Evolutionary conservation across 495 filamentous ascomycete genomes (phyloP).

Genomic region (Oidiodendron maius): DNA sequence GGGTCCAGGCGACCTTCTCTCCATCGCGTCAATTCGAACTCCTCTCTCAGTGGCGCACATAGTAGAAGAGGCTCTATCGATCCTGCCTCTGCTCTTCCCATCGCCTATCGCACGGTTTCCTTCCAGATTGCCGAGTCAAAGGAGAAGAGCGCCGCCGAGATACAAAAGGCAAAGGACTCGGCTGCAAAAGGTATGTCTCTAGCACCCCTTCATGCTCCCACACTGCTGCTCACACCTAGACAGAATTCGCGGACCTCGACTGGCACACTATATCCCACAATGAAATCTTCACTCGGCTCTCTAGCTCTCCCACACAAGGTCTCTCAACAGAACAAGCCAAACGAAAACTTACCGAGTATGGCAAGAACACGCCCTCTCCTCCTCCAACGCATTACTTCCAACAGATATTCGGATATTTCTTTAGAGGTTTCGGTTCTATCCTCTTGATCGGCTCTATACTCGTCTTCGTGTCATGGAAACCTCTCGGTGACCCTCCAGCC

Average conservation of each 20-base stretch:
- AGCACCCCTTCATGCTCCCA: background rate
- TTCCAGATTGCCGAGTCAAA: conserved; percentile 48
- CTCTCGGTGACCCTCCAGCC: conserved; percentile 59
- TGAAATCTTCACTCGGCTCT: conserved; percentile 49
- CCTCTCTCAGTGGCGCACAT: conserved; percentile 21
- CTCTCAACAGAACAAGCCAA: conserved; percentile 43
- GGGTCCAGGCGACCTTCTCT: conserved; percentile 1
- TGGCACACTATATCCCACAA: conserved; percentile 51
- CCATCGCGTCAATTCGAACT: conserved; percentile 15
- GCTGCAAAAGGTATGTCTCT: conserved; percentile 32
- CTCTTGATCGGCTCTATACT: conserved; percentile 57
- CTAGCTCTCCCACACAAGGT: conserved; percentile 40
- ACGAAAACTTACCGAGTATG: conserved; percentile 46
- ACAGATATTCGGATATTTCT: conserved; percentile 61
- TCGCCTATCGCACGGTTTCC: conserved; percentile 47
- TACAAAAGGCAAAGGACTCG: conserved; percentile 34
- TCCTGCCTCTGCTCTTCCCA: conserved; percentile 42
- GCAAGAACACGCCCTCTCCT: conserved; percentile 54
- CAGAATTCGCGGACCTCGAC: conserved; percentile 38
- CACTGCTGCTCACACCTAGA: background rate
- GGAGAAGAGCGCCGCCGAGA: conserved; percentile 29
- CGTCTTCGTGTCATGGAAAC: conserved; percentile 64
- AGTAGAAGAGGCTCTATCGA: conserved; percentile 31
- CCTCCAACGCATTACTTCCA: conserved; percentile 49
- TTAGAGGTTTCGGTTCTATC: conserved; percentile 63